Conservation (phyloP, 2,329 filamentous ascomycete genomes). For the Zasmidium cellare region DNA sequence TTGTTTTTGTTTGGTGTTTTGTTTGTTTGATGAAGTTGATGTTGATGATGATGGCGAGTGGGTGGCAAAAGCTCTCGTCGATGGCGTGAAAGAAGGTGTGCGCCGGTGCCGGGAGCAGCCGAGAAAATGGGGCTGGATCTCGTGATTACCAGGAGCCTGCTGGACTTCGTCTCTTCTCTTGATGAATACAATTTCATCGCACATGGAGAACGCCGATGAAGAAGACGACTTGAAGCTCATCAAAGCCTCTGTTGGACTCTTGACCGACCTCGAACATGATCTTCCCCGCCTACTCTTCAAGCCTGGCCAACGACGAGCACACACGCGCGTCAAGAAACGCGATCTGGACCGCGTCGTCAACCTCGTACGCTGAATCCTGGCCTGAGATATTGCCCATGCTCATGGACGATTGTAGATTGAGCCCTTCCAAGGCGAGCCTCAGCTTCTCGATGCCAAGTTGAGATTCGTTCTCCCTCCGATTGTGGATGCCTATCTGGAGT, state of each 20-base stretch:
- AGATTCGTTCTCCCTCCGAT: constrained; percentile 72
- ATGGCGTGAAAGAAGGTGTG: not conserved
- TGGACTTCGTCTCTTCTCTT: not conserved
- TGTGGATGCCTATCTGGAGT: constrained; percentile 72
- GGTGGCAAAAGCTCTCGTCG: not conserved
- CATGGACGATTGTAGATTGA: constrained; percentile 59
- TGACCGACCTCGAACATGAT: constrained; percentile 38
- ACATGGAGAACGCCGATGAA: constrained; percentile 25
- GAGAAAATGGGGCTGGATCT: not conserved
- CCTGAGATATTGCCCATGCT: constrained; percentile 9
- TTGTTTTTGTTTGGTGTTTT: not conserved
- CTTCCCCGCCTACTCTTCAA: constrained; percentile 47
- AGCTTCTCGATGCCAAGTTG: constrained; percentile 84
- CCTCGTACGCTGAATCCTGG: constrained; percentile 28
- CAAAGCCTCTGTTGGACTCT: constrained; percentile 41
- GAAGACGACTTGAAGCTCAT: constrained; percentile 49
- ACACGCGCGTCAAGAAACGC: constrained; percentile 38
- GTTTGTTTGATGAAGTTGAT: not conserved
- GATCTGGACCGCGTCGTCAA: constrained; percentile 43
- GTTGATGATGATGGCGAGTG: not conserved
- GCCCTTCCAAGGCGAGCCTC: constrained; percentile 91
- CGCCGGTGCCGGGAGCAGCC: not conserved
- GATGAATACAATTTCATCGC: not conserved
- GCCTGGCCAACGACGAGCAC: constrained; percentile 30
- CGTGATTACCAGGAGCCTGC: not conserved